phyloP scores from a whole-genome alignment of 345 rosid genomes.

The Rhizophora mangle region DNA sequence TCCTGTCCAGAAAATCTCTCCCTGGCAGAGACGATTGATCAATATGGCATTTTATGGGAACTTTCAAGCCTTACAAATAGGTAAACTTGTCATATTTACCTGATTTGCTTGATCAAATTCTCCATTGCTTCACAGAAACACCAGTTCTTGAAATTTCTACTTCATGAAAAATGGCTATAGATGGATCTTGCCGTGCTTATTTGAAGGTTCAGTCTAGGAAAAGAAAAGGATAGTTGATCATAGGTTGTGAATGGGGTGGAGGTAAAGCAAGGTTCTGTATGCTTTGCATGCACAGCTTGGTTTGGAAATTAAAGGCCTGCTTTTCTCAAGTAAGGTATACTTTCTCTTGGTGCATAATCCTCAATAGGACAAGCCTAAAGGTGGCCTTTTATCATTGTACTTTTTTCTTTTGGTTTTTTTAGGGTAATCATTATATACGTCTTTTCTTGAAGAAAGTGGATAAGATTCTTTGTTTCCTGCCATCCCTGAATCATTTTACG shows the following conservation, averaged over 20 bases:
- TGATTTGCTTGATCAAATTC: slow-evolving; percentile 32
- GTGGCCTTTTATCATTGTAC: neutral
- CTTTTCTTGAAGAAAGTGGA: neutral
- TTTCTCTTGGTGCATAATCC: slow-evolving; percentile 16
- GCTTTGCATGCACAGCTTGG: slow-evolving; percentile 40
- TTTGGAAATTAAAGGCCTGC: slow-evolving; percentile 10
- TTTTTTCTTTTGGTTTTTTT: neutral
- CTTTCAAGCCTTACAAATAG: neutral
- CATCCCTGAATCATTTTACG: too few species aligned
- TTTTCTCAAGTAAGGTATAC: slow-evolving; percentile 34
- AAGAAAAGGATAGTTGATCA: slow-evolving; percentile 1
- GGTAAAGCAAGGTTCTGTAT: slow-evolving; percentile 34
- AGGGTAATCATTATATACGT: neutral
- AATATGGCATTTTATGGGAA: neutral
- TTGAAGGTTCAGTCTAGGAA: slow-evolving; percentile 27
- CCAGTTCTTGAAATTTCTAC: neutral
- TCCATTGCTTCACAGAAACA: slow-evolving; percentile 25
- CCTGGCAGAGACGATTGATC: slow-evolving; percentile 25
- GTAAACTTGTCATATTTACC: slow-evolving; percentile 17
- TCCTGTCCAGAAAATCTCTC: slow-evolving; percentile 29
- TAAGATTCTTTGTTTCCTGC: neutral
- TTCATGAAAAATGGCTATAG: slow-evolving; percentile 6
- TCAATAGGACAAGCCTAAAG: neutral
- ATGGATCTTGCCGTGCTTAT: slow-evolving; percentile 20
- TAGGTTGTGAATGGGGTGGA: slow-evolving; percentile 12